phyloP scores from a whole-genome alignment of 2,329 filamentous ascomycete species.

The Arachnomyces sp. region DNA sequence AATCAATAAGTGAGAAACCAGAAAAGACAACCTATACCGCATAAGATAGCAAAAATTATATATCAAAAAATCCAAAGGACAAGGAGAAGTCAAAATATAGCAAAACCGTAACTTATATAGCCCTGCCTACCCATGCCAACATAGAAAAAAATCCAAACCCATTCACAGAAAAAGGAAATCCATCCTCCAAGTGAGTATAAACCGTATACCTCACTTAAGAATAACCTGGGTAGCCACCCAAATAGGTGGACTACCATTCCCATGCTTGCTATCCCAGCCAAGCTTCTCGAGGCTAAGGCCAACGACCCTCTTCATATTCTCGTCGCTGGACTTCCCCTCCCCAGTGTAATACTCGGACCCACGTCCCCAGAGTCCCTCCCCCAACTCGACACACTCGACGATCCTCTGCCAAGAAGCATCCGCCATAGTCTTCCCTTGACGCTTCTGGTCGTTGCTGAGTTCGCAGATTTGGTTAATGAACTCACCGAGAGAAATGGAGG shows the following conservation, averaged over 20 bases:
- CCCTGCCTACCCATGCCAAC: too few relatives aligned
- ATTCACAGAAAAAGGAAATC: too few relatives aligned
- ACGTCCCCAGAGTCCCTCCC: constrained; percentile 52
- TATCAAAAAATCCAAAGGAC: too few relatives aligned
- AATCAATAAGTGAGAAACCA: too few relatives aligned
- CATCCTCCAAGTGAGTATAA: neutral
- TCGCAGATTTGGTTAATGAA: constrained; percentile 54
- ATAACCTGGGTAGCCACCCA: constrained; percentile 14
- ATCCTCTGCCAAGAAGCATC: constrained; percentile 42
- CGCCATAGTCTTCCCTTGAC: neutral
- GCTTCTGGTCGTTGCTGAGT: constrained; percentile 30
- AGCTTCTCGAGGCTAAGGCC: constrained; percentile 46
- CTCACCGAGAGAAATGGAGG: constrained; percentile 46
- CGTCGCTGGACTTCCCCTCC: constrained; percentile 8
- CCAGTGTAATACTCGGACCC: constrained; percentile 46
- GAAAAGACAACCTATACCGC: too few relatives aligned
- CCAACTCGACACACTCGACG: constrained; percentile 45
- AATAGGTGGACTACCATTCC: constrained; percentile 11
- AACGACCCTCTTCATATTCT: constrained; percentile 33
- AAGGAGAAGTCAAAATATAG: too few relatives aligned
- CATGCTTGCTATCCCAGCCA: constrained; percentile 47
- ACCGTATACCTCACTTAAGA: neutral
- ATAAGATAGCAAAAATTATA: too few relatives aligned
- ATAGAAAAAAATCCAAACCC: too few relatives aligned
- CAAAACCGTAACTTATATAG: too few relatives aligned